Conservation (phyloP, 257 asterid genomes). For the Dorcoceras hygrometricum region DNA sequence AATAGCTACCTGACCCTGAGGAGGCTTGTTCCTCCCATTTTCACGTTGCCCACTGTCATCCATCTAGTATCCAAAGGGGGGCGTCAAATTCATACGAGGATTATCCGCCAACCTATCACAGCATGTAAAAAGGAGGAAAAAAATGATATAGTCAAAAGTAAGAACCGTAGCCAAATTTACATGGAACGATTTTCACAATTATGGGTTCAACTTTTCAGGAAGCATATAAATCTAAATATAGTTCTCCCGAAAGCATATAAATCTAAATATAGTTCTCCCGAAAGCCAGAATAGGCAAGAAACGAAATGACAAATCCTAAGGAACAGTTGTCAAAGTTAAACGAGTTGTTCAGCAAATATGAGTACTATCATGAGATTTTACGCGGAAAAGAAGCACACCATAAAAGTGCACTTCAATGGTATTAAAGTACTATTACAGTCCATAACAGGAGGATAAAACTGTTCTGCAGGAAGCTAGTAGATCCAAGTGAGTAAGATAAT, state of each 20-base stretch:
- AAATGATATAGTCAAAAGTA: slow-evolving; percentile 8
- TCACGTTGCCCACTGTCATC: slow-evolving; percentile 83
- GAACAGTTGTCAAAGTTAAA: background rate
- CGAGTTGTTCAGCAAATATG: background rate
- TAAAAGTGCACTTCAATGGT: background rate
- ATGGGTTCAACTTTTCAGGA: too few species aligned
- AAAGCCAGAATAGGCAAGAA: background rate
- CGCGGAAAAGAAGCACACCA: background rate
- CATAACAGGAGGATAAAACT: background rate
- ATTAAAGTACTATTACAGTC: background rate
- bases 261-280: too few species aligned
- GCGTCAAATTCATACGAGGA: slow-evolving; percentile 15
- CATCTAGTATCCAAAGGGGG: slow-evolving; percentile 39
- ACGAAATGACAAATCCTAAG: too few species aligned
- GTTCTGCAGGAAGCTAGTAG: background rate
- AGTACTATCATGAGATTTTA: background rate
- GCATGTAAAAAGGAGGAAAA: slow-evolving; percentile 23
- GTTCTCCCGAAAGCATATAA: background rate
- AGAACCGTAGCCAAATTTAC: background rate
- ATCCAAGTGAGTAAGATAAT: background rate
- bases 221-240: too few species aligned
- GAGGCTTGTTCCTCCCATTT: slow-evolving; percentile 80
- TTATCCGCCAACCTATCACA: slow-evolving; percentile 17
- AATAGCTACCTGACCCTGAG: slow-evolving; percentile 72
- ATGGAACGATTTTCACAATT: too few species aligned